These are phyloP conservation scores for Mycena alexandri DNA, from an alignment of 768 basidiomycete species.

Conservation along the genomic window DNA sequence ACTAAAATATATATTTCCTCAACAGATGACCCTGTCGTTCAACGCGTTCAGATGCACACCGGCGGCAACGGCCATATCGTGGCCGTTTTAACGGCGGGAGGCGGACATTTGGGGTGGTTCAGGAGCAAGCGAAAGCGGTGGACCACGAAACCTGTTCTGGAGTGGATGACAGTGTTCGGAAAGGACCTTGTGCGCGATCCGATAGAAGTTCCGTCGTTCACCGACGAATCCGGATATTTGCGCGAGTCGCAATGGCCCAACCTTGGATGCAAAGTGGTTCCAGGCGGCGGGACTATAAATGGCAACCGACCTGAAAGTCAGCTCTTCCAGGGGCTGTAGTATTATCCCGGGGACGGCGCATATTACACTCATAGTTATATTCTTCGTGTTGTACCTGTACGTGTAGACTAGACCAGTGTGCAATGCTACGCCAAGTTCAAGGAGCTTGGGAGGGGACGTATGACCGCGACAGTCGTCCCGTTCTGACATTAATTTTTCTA, in stretches of 20 bases:
- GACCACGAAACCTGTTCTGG: constrained; percentile 77
- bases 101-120: constrained; percentile 90
- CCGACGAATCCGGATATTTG: constrained; percentile 70
- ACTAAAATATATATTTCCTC: background rate
- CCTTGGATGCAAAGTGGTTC: constrained; percentile 67
- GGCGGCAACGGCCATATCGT: constrained; percentile 66
- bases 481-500: too few relatives aligned
- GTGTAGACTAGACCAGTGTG: too few relatives aligned
- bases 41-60: constrained; percentile 67
- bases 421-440: too few relatives aligned
- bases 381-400: too few relatives aligned
- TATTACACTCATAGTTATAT: too few relatives aligned
- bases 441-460: too few relatives aligned
- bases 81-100: constrained; percentile 70
- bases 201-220: constrained; percentile 49
- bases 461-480: too few relatives aligned
- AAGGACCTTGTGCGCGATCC: constrained; percentile 61
- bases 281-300: constrained; percentile 64
- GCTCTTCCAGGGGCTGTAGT: constrained; percentile 69
- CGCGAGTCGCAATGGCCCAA: constrained; percentile 67
- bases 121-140: constrained; percentile 68
- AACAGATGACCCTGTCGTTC: constrained; percentile 84
- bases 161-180: constrained; percentile 74
- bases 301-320: constrained; percentile 67
- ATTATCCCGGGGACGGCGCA: too few relatives aligned